Conservation (phyloP, 2,329 filamentous ascomycete genomes). For the Bipolaris victoriae region DNA sequence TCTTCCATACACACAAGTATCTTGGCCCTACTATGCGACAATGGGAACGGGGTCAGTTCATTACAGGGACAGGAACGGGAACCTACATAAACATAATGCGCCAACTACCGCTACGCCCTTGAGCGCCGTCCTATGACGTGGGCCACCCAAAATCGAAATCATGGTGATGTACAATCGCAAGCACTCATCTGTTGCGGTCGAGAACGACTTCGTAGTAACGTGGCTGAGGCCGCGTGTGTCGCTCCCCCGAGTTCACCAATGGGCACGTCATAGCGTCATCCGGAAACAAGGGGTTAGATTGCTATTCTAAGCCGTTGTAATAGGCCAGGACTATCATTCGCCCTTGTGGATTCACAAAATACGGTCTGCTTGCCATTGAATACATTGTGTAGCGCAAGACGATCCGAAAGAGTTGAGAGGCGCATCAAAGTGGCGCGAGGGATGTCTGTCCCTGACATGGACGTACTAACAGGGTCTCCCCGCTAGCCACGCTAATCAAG, state of each 20-base stretch:
- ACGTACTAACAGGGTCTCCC: not conserved
- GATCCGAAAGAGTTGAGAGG: not conserved
- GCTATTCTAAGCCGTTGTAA: slow-evolving; percentile 1
- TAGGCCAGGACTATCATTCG: not conserved
- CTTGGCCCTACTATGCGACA: not conserved
- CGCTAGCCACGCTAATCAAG: not conserved
- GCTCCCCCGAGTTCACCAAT: not conserved
- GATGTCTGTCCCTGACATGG: too few relatives aligned
- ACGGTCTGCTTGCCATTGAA: not conserved
- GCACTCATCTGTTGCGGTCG: slow-evolving; percentile 4
- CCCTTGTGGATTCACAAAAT: not conserved
- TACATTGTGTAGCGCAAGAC: not conserved
- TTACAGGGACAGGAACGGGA: not conserved
- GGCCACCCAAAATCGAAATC: slow-evolving; percentile 9
- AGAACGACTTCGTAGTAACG: not conserved
- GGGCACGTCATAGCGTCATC: slow-evolving; percentile 15
- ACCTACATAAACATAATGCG: slow-evolving; percentile 13
- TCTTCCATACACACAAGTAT: not conserved
- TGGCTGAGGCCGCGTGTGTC: not conserved
- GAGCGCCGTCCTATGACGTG: not conserved
- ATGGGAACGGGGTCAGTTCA: too few relatives aligned
- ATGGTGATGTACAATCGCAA: not conserved
- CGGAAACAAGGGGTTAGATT: slow-evolving; percentile 5
- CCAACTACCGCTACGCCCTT: slow-evolving; percentile 11
- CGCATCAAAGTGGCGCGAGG: not conserved